Base-by-base conservation (phyloP, 2,329 filamentous ascomycete species). In the Didymella exigua region DNA sequence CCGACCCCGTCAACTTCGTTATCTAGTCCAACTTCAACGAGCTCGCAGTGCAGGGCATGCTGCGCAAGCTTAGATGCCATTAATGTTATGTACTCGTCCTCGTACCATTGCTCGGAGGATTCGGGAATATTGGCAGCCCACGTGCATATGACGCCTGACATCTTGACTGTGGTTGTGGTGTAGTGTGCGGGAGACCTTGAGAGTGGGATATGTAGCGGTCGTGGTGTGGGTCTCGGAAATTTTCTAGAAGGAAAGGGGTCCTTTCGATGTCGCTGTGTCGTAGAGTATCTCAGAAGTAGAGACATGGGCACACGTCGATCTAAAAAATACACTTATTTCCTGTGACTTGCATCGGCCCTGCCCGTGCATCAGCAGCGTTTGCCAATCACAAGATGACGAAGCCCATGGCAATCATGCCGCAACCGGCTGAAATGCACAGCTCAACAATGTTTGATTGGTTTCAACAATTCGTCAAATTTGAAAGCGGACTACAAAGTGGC, bases 121-220 rank as follows among this genome's bases (percentile, higher is more conserved):
- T 61, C 33, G 5, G 61, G 48, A 13, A 67, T 21, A 10, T 57
- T 61, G 16, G 54, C 54, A 29, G 65, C 63, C 65, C 65, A 67
- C 24, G 46, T 37, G 37, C 58, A 65, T 8, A 61, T 13, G 16
- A 67, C 37, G n/a, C 58, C 62, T 14, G 64, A 41, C 64, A 66
- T 67, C 2, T 30, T 52, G 16, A 7, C 5, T 18, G n/a, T 26
- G 24, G 3, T 26, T 24, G 2, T 23, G 16, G 13, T 5, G 11
- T 5, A 11, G 5, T 30, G 31, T 24, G 19, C 23, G 29, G 4
- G 11, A 11, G 13, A 30, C 18, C 5, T 14, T 21, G 16, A 14
- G 6, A 23, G 16, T 26, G 34, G 26, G 18, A 14, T 2, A n/a
- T n/a, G n/a, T n/a, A 10, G 11, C 18, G 16, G 11, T 31, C 16